Percentiles rank a stretch among this genome's conserved stretches.
Conservation (phyloP, 441 rosid species). For the Raphanus hybrid region DNA sequence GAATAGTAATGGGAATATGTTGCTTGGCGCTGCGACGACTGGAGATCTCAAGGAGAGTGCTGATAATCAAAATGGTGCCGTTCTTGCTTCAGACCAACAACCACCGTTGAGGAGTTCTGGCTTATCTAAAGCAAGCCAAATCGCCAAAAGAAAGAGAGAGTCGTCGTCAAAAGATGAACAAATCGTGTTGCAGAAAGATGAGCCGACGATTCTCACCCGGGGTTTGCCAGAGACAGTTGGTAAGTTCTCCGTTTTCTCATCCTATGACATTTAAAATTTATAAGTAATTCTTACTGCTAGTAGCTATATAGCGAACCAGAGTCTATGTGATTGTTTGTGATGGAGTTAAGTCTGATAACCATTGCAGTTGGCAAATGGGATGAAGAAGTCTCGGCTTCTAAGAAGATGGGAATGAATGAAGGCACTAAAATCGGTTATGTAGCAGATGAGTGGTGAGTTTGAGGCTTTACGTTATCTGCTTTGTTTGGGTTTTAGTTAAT, state of each 20-base stretch:
- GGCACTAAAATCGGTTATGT: constrained; percentile 63
- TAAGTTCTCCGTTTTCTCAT: constrained; percentile 42
- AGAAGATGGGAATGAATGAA: constrained; percentile 41
- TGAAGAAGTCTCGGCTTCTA: constrained; percentile 49
- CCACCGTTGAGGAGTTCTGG: constrained; percentile 35
- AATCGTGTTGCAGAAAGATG: constrained; percentile 44
- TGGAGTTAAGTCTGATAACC: constrained; percentile 27
- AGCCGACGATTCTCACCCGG: constrained; percentile 45
- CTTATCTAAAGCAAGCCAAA: constrained; percentile 40
- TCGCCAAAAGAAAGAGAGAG: constrained; percentile 43
- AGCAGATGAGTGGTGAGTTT: constrained; percentile 87
- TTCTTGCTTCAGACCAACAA: constrained; percentile 48
- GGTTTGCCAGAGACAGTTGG: constrained; percentile 68
- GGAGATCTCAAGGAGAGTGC: constrained; percentile 50
- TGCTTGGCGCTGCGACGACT: constrained; percentile 28
- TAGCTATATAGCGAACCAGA: background rate
- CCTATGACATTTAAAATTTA: background rate
- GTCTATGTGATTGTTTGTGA: constrained; percentile 21
- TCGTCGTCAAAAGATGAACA: constrained; percentile 42
- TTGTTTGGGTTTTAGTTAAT: background rate
- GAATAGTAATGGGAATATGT: constrained; percentile 33
- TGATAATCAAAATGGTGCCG: constrained; percentile 49
- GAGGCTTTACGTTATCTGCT: background rate
- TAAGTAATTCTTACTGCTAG: background rate
- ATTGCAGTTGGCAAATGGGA: constrained; percentile 84